Percentiles rank a stretch among this genome's conserved stretches.
These are phyloP conservation scores for Nannochloris sp. DNA, from an alignment of 139 green algal species.

Conservation along the genomic window DNA sequence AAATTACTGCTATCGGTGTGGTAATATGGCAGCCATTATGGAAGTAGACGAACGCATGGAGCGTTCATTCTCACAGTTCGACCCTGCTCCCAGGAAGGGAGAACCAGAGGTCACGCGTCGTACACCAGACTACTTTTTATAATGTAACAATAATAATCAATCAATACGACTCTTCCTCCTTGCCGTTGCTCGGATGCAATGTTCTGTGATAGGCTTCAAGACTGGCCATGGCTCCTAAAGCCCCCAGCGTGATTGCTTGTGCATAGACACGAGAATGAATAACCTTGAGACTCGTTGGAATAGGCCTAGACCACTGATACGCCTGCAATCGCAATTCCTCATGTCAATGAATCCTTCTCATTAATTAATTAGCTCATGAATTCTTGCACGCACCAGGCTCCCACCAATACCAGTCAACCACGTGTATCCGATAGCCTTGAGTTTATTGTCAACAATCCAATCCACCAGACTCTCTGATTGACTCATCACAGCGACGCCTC, in stretches of 20 bases:
- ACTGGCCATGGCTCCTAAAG: slow-evolving; percentile 23
- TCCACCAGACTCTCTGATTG: slow-evolving; percentile 4
- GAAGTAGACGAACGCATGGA: slow-evolving; percentile 91
- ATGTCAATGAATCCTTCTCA: too few species aligned
- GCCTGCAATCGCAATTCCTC: slow-evolving; percentile 12
- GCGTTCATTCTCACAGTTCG: slow-evolving; percentile 87
- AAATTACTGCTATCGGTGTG: slow-evolving; percentile 97
- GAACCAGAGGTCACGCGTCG: slow-evolving; percentile 80
- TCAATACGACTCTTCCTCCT: slow-evolving; percentile 13
- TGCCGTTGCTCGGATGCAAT: not conserved
- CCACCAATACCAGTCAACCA: slow-evolving; percentile 15
- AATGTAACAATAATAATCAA: slow-evolving; percentile 9
- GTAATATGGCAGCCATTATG: slow-evolving; percentile 97
- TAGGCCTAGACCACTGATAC: slow-evolving; percentile 42
- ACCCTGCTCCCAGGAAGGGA: slow-evolving; percentile 83
- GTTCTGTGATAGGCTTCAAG: slow-evolving; percentile 23
- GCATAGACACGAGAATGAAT: slow-evolving; percentile 44
- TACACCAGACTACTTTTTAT: slow-evolving; percentile 91
- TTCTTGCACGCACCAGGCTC: slow-evolving; percentile 16
- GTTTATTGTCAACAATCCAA: slow-evolving; percentile 12
- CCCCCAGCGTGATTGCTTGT: slow-evolving; percentile 37
- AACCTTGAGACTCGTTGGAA: slow-evolving; percentile 33
- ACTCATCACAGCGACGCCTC: too few species aligned
- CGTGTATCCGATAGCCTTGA: slow-evolving; percentile 15
- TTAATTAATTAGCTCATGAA: too few species aligned